Evolutionary conservation across 306 rosid species (phyloP).

Genomic region (Gillenia trifoliata): DNA sequence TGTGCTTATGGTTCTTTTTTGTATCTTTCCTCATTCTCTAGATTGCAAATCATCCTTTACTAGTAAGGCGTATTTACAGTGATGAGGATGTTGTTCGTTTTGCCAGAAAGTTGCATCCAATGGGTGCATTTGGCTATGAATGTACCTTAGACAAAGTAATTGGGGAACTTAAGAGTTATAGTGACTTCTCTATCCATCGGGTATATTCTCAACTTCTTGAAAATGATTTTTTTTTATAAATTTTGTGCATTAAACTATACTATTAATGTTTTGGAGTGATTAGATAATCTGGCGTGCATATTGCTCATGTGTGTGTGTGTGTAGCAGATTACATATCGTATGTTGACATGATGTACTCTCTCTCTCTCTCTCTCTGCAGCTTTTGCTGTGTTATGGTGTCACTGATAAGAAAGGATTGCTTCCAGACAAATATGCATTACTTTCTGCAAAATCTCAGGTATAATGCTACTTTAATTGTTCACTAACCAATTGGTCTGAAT

Average conservation of each 20-base stretch:
- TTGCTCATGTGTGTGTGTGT: background rate
- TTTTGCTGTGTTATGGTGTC: constrained; percentile 59
- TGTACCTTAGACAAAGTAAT: constrained; percentile 84
- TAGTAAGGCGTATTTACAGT: constrained; percentile 78
- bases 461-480: constrained; percentile 11
- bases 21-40: constrained; percentile 30
- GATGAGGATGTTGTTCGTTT: constrained; percentile 86
- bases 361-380: constrained; percentile 38
- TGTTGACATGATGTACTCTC: background rate
- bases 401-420: constrained; percentile 73
- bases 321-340: background rate
- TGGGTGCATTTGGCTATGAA: constrained; percentile 94
- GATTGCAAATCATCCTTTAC: constrained; percentile 97
- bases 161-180: constrained; percentile 75
- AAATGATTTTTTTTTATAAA: background rate
- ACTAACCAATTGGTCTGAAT: constrained; percentile 6
- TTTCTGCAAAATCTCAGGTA: constrained; percentile 91
- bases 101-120: constrained; percentile 70
- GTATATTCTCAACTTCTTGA: constrained; percentile 33
- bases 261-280: background rate
- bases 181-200: constrained; percentile 88
- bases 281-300: background rate
- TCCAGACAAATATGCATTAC: constrained; percentile 66
- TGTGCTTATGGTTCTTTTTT: constrained; percentile 8
- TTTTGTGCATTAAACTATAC: background rate